phyloP scores from a whole-genome alignment of 345 rosid genomes.

The Garcia nutans region DNA sequence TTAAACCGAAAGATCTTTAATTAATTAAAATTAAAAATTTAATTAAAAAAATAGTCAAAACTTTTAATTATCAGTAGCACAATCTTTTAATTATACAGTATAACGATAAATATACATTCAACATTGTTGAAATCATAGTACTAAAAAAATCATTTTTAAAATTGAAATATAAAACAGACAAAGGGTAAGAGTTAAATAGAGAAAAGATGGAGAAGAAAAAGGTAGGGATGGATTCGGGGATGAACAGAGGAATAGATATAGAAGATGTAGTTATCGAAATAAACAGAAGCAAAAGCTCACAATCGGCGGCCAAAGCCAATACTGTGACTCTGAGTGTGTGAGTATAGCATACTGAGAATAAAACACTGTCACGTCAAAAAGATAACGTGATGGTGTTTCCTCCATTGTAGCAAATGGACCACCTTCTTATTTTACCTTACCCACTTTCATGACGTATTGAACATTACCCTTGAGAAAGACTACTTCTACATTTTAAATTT shows the following conservation, averaged over 20 bases:
- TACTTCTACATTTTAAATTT: no score
- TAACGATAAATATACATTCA: no score
- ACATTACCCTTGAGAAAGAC: neutral
- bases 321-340: no score
- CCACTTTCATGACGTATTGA: neutral
- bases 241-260: neutral
- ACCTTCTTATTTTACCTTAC: neutral
- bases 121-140: no score
- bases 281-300: neutral
- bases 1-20: constrained; percentile 2
- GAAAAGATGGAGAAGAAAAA: no score
- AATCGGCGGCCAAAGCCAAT: neutral
- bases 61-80: neutral
- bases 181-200: no score
- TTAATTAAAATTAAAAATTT: neutral
- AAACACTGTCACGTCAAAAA: neutral
- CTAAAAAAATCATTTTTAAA: no score
- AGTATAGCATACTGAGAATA: neutral
- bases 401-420: constrained; percentile 1
- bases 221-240: neutral
- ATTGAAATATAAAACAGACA: no score
- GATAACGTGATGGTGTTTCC: constrained; percentile 9
- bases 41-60: neutral
- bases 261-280: neutral
- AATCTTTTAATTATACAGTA: no score